Percentiles rank a stretch among this genome's conserved stretches.
Conservation (phyloP, 768 basidiomycete genomes). For the Amanita subjunquillea region DNA sequence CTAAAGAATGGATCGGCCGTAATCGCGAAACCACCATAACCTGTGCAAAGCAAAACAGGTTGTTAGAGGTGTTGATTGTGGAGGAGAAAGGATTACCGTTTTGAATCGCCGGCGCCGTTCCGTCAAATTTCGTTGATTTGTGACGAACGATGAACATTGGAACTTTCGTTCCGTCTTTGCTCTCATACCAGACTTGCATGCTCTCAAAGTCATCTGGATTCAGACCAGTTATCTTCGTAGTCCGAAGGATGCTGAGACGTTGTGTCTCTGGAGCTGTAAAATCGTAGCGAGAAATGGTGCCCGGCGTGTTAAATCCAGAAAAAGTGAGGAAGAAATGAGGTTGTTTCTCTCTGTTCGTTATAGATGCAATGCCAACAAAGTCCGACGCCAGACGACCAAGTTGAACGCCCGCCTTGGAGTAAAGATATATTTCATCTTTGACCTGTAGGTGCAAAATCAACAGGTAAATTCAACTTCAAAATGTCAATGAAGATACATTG, state of each 20-base stretch:
- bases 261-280: background rate
- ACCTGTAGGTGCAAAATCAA: background rate
- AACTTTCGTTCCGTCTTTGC: constrained; percentile 69
- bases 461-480: background rate
- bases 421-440: constrained; percentile 3
- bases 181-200: constrained; percentile 60
- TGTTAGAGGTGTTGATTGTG: background rate
- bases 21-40: constrained; percentile 72
- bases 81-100: constrained; percentile 36
- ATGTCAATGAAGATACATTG: background rate
- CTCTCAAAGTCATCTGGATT: constrained; percentile 57
- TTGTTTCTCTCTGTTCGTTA: background rate
- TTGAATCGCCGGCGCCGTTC: constrained; percentile 66
- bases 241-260: background rate
- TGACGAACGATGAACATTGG: constrained; percentile 83
- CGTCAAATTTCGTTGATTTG: constrained; percentile 57
- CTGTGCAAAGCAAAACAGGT: constrained; percentile 18
- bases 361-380: background rate
- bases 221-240: constrained; percentile 47
- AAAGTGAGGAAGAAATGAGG: background rate
- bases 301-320: background rate
- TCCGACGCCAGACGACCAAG: background rate
- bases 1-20: constrained; percentile 62
- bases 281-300: background rate
- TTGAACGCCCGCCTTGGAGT: background rate